Conservation (phyloP, 2,329 filamentous ascomycete species). For the Berkeleyomyces rouxiae region DNA sequence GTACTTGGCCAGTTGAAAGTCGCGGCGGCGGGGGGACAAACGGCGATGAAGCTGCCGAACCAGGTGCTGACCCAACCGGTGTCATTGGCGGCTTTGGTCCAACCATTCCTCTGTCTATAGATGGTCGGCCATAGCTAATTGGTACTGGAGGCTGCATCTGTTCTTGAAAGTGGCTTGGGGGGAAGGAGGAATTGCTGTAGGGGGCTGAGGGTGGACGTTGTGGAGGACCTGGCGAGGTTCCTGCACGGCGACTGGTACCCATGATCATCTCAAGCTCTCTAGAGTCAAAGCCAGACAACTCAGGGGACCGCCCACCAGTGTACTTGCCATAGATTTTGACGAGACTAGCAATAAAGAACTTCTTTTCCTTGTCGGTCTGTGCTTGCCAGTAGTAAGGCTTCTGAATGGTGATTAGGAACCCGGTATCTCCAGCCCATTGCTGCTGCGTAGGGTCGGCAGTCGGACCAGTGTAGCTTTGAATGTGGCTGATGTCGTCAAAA, state of each 20-base stretch:
- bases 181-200: conserved; percentile 20
- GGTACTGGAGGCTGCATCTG: conserved; percentile 8
- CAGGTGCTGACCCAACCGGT: conserved; percentile 10
- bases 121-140: conserved; percentile 9
- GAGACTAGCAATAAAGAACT: conserved; percentile 92
- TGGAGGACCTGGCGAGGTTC: conserved; percentile 5
- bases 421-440: conserved; percentile 67
- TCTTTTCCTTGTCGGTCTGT: conserved; percentile 85
- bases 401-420: conserved; percentile 74
- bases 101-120: conserved; percentile 8
- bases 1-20: conserved; percentile 21
- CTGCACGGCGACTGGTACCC: conserved; percentile 31
- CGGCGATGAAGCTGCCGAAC: conserved; percentile 16
- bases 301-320: conserved; percentile 67
- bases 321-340: conserved; percentile 97
- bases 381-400: conserved; percentile 98
- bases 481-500: conserved; percentile 68
- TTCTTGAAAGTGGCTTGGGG: conserved; percentile 10
- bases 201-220: background rate
- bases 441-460: conserved; percentile 40
- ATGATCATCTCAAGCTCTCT: conserved; percentile 62
- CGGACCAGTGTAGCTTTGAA: conserved; percentile 63
- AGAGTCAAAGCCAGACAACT: conserved; percentile 66
- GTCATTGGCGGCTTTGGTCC: conserved; percentile 12
- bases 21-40: conserved; percentile 25